Evolutionary conservation across 2,329 filamentous ascomycete genomes (phyloP).

Genomic region (Xylariaceae sp.): DNA sequence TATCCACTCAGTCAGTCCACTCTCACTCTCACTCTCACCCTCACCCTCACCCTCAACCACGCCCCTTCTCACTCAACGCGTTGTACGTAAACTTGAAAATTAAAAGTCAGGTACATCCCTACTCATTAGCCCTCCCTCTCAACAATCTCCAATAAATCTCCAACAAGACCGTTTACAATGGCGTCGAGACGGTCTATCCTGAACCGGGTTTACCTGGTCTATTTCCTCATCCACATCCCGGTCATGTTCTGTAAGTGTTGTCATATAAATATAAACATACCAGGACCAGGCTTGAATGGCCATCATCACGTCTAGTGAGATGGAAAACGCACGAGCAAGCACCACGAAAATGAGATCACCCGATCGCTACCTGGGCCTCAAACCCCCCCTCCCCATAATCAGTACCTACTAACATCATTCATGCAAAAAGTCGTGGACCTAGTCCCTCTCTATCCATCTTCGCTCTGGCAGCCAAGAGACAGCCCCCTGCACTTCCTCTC

Average conservation of each 20-base stretch:
- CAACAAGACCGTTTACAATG: constrained; percentile 10
- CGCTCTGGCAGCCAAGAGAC: constrained; percentile 38
- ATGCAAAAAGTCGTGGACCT: constrained; percentile 46
- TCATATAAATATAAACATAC: not conserved
- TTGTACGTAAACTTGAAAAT: too few species aligned
- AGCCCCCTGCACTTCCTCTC: constrained; percentile 45
- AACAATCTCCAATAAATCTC: not conserved
- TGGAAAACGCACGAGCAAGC: not conserved
- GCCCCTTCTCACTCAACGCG: not conserved
- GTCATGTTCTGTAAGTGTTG: constrained; percentile 30
- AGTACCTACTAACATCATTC: not conserved
- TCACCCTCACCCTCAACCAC: not conserved
- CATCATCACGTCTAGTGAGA: not conserved
- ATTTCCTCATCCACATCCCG: constrained; percentile 32
- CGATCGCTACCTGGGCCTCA: not conserved
- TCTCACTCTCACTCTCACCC: not conserved
- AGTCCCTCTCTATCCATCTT: constrained; percentile 46
- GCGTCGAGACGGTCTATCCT: constrained; percentile 22
- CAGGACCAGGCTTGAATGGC: not conserved
- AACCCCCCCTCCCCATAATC: not conserved
- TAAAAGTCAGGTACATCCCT: not conserved
- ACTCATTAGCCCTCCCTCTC: not conserved
- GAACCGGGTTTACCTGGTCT: constrained; percentile 31
- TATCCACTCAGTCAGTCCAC: not conserved
- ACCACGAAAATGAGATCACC: not conserved